These are phyloP conservation scores for Corylus avellana DNA, from an alignment of 306 rosid species.

Conservation along the genomic window DNA sequence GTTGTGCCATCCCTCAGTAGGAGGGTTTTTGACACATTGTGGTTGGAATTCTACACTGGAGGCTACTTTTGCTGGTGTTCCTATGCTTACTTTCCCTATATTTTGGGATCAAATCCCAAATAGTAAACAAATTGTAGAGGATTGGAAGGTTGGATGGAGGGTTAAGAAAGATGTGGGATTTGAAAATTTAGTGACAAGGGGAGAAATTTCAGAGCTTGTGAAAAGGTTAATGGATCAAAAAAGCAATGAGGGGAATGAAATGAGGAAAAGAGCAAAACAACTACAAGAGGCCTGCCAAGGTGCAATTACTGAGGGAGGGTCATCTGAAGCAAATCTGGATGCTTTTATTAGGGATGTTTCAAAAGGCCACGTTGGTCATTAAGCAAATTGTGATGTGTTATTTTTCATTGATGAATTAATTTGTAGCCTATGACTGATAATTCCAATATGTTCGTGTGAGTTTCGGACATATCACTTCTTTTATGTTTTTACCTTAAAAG, in stretches of 20 bases:
- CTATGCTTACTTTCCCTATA: slow-evolving; percentile 40
- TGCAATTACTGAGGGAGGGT: too few relatives aligned
- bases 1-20: slow-evolving; percentile 37
- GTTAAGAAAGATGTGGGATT: slow-evolving; percentile 18
- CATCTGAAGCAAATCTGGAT: slow-evolving; percentile 24
- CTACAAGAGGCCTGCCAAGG: too few relatives aligned
- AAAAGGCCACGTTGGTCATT: too few relatives aligned
- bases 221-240: slow-evolving; percentile 36
- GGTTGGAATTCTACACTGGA: slow-evolving; percentile 60
- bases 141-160: slow-evolving; percentile 46
- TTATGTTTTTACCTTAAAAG: too few relatives aligned
- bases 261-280: too few relatives aligned
- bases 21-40: slow-evolving; percentile 60
- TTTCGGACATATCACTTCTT: too few relatives aligned
- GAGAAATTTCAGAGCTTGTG: slow-evolving; percentile 32
- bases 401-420: neutral
- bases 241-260: slow-evolving; percentile 4
- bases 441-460: too few relatives aligned
- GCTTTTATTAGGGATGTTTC: slow-evolving; percentile 26
- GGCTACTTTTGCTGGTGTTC: slow-evolving; percentile 44
- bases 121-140: slow-evolving; percentile 46
- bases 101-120: slow-evolving; percentile 40
- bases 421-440: too few relatives aligned
- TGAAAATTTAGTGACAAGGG: slow-evolving; percentile 23
- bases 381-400: neutral